Percentiles rank a stretch among this genome's conserved stretches.
Evolutionary conservation across 2,329 filamentous ascomycete genomes (phyloP).

Genomic region (Penicillium sp.): DNA sequence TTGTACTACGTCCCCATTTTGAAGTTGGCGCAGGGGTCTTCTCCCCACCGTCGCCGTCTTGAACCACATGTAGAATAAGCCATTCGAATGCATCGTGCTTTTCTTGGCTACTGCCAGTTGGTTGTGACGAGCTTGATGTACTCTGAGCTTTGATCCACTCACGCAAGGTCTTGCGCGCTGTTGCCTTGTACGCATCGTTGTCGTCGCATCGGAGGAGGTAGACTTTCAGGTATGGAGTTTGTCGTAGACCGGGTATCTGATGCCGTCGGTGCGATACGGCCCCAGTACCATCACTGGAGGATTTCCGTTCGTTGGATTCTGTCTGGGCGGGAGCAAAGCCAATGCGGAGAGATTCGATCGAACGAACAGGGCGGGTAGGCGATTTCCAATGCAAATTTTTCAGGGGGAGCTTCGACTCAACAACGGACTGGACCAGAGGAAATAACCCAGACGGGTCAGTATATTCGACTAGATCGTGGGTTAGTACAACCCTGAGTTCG

Average conservation of each 20-base stretch:
- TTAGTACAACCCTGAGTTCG: slow-evolving; percentile 18
- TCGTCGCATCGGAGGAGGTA: slow-evolving; percentile 92
- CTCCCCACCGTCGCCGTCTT: slow-evolving; percentile 72
- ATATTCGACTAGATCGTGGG: slow-evolving; percentile 76
- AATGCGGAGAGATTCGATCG: slow-evolving; percentile 89
- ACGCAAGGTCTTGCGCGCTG: slow-evolving; percentile 75
- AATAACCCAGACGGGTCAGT: slow-evolving; percentile 91
- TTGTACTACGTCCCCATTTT: slow-evolving; percentile 78
- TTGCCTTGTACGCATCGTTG: slow-evolving; percentile 87
- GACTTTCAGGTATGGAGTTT: slow-evolving; percentile 91
- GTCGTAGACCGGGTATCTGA: slow-evolving; percentile 90
- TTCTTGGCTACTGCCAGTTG: slow-evolving; percentile 69
- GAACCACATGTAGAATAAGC: slow-evolving; percentile 91
- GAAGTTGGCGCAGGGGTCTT: slow-evolving; percentile 64
- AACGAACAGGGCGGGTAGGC: slow-evolving; percentile 84
- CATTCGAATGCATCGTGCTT: slow-evolving; percentile 97
- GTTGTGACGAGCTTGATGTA: slow-evolving; percentile 45
- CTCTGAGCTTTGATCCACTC: slow-evolving; percentile 89
- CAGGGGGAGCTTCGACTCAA: slow-evolving; percentile 79
- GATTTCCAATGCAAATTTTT: slow-evolving; percentile 98
- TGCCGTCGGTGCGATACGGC: slow-evolving; percentile 68
- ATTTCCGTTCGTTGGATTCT: slow-evolving; percentile 37
- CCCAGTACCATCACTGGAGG: slow-evolving; percentile 42
- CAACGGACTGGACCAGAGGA: slow-evolving; percentile 75
- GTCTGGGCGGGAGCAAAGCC: slow-evolving; percentile 73